Evolutionary conservation across 176 grass and related monocot genomes (phyloP).

Genomic region (Luzula sylvatica): DNA sequence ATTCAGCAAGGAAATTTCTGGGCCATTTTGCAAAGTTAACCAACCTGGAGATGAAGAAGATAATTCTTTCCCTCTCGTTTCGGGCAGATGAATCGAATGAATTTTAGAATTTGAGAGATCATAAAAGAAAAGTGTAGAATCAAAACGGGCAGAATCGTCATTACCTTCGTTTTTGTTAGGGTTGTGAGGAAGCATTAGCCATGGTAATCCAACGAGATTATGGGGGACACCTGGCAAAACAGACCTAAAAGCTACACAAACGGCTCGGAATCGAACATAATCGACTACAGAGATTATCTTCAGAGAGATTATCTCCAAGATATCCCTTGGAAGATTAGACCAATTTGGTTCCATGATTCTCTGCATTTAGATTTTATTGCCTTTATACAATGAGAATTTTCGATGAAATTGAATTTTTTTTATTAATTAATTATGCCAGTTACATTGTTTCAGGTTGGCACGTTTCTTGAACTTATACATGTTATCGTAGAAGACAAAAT

Average conservation of each 20-base stretch:
- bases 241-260: constrained; percentile 16
- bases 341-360: constrained; percentile 22
- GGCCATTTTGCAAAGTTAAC: constrained; percentile 12
- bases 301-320: constrained; percentile 1
- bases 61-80: constrained; percentile 5
- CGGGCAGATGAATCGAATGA: neutral
- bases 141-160: neutral
- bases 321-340: constrained; percentile 17
- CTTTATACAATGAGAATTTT: too few species aligned
- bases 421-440: neutral
- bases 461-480: neutral
- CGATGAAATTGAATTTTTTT: neutral
- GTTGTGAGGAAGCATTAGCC: constrained; percentile 15
- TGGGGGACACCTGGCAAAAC: neutral
- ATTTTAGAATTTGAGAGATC: constrained; percentile 1
- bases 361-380: too few species aligned
- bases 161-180: neutral
- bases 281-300: constrained; percentile 5
- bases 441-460: constrained; percentile 5
- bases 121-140: constrained; percentile 8
- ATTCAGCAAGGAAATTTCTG: constrained; percentile 14
- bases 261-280: neutral
- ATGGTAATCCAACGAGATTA: constrained; percentile 16
- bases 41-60: constrained; percentile 12
- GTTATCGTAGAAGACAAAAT: too few species aligned